Base-by-base conservation (phyloP, 2,329 filamentous ascomycete genomes). In the Chaetomiaceae sp. region DNA sequence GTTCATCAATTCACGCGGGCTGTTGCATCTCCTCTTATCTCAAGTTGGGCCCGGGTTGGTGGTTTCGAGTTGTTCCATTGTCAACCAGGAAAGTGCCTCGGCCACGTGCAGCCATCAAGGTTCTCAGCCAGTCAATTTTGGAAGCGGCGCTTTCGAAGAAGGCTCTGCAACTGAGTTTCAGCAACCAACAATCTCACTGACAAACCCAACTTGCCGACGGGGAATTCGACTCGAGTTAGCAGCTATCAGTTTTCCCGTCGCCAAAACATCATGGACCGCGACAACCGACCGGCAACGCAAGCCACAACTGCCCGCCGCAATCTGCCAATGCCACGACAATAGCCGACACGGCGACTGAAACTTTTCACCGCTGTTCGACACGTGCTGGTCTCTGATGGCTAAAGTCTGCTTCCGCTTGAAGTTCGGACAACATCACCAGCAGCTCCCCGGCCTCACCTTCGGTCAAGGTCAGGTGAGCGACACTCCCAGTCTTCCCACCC, bases 391-490 rank as follows among this genome's bases (percentile, higher is more conserved):
- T 47, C 20, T 27, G 25, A 34, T 47, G 51, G 43, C 37, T 53
- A 40, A 48, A 48, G 23, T 46, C 34, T 39, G 5, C 34, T 17
- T 23, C 39, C 17, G 15, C 36, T 15, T 23, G 20, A 27, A 48
- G 5, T 11, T 31, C 15, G 17, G 25, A 37, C 48, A 38, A 4
- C 14, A 19, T 47, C 44, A 25, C 44, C 22, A 29, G 44, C 44
- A 47, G 42, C 38, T 43, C 39, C 29, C 27, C 15, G 39, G 29
- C 31, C 27, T 53, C 43, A 53, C 50, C 45, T 14, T 48, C 45
- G 51, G 51, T 48, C 23, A 45, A 46, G 25, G 31, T 14, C 25
- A 40, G 44, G 44, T 47, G 50, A 42, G 6, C n/a, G n/a, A 1
- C 12, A n/a, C n/a, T n/a, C n/a, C n/a, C n/a, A n/a, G n/a, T n/a